Evolutionary conservation across 441 rosid genomes (phyloP).

Genomic region (Adansonia gregorii): DNA sequence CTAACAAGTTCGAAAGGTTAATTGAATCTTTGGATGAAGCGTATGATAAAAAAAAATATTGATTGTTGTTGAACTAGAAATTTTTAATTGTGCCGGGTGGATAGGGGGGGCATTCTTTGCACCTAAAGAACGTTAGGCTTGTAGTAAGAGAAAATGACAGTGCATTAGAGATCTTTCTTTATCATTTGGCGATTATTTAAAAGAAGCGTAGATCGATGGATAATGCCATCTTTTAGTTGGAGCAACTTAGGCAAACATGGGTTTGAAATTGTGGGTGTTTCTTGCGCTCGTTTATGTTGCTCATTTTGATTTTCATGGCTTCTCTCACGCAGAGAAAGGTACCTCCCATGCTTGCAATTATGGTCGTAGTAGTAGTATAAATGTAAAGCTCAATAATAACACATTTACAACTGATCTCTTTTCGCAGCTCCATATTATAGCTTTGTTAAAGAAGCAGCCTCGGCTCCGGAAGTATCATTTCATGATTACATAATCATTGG

Average conservation of each 20-base stretch:
- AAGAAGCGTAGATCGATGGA: slow-evolving; percentile 7
- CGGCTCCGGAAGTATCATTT: slow-evolving; percentile 43
- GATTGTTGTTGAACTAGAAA: slow-evolving; percentile 6
- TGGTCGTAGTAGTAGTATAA: background rate
- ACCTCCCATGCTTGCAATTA: slow-evolving; percentile 15
- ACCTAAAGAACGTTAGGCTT: slow-evolving; percentile 17
- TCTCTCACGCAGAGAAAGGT: slow-evolving; percentile 46
- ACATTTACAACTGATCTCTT: background rate
- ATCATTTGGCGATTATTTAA: background rate
- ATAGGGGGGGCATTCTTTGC: background rate
- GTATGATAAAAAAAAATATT: background rate
- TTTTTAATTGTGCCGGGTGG: background rate
- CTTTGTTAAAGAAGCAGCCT: slow-evolving; percentile 53
- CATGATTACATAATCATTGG: slow-evolving; percentile 62
- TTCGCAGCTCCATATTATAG: slow-evolving; percentile 45
- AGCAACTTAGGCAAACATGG: background rate
- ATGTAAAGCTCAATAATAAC: background rate
- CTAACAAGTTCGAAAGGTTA: background rate
- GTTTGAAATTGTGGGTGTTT: slow-evolving; percentile 21
- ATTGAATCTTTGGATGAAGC: background rate
- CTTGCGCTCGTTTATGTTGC: slow-evolving; percentile 25
- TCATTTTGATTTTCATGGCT: slow-evolving; percentile 35
- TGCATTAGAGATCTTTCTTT: background rate
- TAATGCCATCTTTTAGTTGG: slow-evolving; percentile 3
- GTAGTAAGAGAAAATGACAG: slow-evolving; percentile 11